Evolutionary conservation across 2,329 filamentous ascomycete genomes (phyloP).

Genomic region (Xylaria sp.): DNA sequence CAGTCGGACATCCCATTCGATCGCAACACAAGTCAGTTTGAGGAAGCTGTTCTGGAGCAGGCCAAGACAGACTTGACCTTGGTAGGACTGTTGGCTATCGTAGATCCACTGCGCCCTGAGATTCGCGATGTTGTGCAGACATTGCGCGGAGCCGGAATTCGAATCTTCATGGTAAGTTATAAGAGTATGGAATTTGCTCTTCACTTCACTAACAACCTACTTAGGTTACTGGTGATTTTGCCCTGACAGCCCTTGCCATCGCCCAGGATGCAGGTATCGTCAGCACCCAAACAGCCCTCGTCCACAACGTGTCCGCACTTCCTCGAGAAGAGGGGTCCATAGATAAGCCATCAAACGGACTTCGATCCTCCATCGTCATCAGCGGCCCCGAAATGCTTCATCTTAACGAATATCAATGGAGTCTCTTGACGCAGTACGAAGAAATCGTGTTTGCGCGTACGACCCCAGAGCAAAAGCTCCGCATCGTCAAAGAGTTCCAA

Average conservation of each 20-base stretch:
- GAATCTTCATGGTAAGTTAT: conserved; percentile 75
- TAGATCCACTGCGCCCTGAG: conserved; percentile 80
- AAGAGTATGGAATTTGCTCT: not conserved
- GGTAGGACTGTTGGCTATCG: conserved; percentile 79
- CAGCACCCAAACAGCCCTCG: conserved; percentile 57
- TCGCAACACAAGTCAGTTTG: conserved; percentile 61
- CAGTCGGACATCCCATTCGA: conserved; percentile 52
- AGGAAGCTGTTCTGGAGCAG: conserved; percentile 66
- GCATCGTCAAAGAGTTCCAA: conserved; percentile 81
- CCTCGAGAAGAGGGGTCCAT: conserved; percentile 48
- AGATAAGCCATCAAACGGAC: conserved; percentile 42
- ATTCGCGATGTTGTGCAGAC: conserved; percentile 74
- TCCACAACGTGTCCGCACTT: conserved; percentile 66
- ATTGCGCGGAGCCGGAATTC: conserved; percentile 74
- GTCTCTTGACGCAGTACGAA: conserved; percentile 69
- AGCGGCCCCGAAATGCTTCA: conserved; percentile 72
- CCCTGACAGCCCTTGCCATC: conserved; percentile 78
- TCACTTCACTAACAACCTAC: not conserved
- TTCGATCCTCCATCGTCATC: conserved; percentile 66
- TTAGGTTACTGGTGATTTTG: conserved; percentile 78
- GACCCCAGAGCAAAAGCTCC: conserved; percentile 81
- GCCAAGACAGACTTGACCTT: conserved; percentile 74
- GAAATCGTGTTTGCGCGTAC: conserved; percentile 82
- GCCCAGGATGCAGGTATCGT: conserved; percentile 78
- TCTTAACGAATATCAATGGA: conserved; percentile 76